Percentiles rank a stretch among this genome's conserved stretches.
These are phyloP conservation scores for Boletus subparvulus DNA, from an alignment of 768 basidiomycete species.

Conservation along the genomic window DNA sequence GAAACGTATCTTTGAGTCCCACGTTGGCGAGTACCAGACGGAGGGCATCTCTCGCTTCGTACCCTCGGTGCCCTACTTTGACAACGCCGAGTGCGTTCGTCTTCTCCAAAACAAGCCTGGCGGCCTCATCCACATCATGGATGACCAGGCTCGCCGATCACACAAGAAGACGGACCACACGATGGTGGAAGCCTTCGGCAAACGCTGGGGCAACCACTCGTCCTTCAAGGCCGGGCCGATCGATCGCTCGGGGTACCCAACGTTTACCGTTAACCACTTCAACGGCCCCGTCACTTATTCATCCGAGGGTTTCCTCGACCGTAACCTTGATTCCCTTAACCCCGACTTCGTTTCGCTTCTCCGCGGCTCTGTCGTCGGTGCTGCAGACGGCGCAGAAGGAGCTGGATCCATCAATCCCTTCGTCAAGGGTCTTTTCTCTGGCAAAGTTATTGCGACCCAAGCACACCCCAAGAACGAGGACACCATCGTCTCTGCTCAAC, in stretches of 20 bases:
- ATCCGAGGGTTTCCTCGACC: slow-evolving; percentile 83
- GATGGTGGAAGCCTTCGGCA: slow-evolving; percentile 92
- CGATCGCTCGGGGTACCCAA: slow-evolving; percentile 76
- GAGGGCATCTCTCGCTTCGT: slow-evolving; percentile 76
- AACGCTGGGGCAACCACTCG: slow-evolving; percentile 92
- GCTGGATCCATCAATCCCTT: slow-evolving; percentile 88
- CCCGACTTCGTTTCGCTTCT: slow-evolving; percentile 92
- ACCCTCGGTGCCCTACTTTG: slow-evolving; percentile 76
- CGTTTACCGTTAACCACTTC: slow-evolving; percentile 91
- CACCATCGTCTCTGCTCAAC: slow-evolving; percentile 92
- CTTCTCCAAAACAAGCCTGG: slow-evolving; percentile 80
- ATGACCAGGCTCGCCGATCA: slow-evolving; percentile 85
- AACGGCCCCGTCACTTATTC: slow-evolving; percentile 92
- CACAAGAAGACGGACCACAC: slow-evolving; percentile 91
- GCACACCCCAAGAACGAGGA: slow-evolving; percentile 92
- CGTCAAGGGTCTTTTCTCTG: slow-evolving; percentile 85
- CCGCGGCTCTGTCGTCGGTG: slow-evolving; percentile 49
- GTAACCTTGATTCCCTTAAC: slow-evolving; percentile 86
- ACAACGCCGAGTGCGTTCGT: slow-evolving; percentile 87
- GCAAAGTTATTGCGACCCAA: slow-evolving; percentile 87
- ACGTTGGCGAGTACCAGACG: slow-evolving; percentile 77
- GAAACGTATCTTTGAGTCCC: slow-evolving; percentile 70
- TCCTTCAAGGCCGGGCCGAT: slow-evolving; percentile 81
- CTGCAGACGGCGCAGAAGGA: slow-evolving; percentile 54
- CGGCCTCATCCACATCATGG: slow-evolving; percentile 95